phyloP scores from a whole-genome alignment of 768 basidiomycete genomes.

The Pleurotus cornucopiae region DNA sequence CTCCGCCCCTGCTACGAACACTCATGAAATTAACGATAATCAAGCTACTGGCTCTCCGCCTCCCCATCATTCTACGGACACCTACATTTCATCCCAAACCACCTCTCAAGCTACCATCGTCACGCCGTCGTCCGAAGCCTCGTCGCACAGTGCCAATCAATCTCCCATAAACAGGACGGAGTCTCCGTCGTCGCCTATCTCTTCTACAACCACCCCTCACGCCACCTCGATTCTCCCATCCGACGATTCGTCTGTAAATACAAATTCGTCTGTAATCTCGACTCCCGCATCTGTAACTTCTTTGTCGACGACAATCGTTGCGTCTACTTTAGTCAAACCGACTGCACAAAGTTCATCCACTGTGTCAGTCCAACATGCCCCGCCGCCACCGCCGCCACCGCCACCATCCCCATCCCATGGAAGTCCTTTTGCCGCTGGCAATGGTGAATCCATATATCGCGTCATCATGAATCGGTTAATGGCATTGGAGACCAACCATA shows the following conservation, averaged over 20 bases:
- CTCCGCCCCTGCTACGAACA: background rate
- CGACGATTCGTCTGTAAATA: background rate
- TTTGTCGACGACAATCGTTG: conserved; percentile 8
- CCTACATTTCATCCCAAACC: background rate
- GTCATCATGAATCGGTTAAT: conserved; percentile 93
- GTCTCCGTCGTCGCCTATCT: too few species aligned
- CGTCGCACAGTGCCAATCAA: too few species aligned
- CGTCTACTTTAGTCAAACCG: background rate
- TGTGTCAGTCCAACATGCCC: conserved; percentile 4
- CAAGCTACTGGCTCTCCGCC: background rate
- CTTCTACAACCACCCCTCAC: too few species aligned
- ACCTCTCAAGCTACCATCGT: too few species aligned
- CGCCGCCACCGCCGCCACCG: conserved; percentile 2
- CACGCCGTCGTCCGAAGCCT: too few species aligned
- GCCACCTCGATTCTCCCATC: too few species aligned
- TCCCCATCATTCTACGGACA: conserved; percentile 12
- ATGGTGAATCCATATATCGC: conserved; percentile 91
- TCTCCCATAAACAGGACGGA: too few species aligned
- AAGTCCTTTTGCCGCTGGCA: conserved; percentile 8
- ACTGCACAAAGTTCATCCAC: background rate
- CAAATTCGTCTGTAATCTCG: too few species aligned
- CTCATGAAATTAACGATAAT: background rate
- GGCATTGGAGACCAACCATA: conserved; percentile 82
- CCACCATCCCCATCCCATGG: conserved; percentile 3
- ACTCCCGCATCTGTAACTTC: background rate